Conservation (phyloP, 2,329 filamentous ascomycete genomes). For the Pestalotiopsis sp. region DNA sequence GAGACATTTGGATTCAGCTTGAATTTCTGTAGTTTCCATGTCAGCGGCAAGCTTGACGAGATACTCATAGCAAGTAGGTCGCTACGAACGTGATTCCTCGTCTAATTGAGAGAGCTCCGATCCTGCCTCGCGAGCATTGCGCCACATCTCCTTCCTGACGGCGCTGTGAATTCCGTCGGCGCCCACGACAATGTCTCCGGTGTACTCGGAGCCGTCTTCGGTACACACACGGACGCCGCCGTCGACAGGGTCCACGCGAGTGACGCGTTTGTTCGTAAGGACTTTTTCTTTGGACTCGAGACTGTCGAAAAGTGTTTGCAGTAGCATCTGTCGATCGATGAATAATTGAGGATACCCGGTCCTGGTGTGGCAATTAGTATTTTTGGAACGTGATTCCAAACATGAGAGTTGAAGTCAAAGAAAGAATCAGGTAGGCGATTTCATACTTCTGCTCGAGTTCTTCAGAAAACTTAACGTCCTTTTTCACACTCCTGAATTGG, state of each 20-base stretch:
- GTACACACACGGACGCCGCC: neutral
- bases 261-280: neutral
- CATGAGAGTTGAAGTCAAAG: too few species aligned
- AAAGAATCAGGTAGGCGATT: too few species aligned
- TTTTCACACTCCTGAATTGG: neutral
- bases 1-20: neutral
- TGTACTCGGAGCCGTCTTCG: neutral
- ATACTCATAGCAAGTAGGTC: neutral
- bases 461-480: neutral
- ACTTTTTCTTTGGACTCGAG: neutral
- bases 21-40: neutral
- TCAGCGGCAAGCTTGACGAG: neutral
- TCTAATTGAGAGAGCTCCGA: neutral
- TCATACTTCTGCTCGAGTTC: neutral
- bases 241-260: too few species aligned
- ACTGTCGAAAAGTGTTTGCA: neutral
- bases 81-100: neutral
- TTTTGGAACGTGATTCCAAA: too few species aligned
- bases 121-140: neutral
- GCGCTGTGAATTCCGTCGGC: neutral
- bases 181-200: neutral
- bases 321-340: neutral
- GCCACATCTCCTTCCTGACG: neutral
- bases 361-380: neutral
- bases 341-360: neutral